Evolutionary conservation across 495 filamentous ascomycete species (phyloP).

Genomic region (Bacidia rubella): DNA sequence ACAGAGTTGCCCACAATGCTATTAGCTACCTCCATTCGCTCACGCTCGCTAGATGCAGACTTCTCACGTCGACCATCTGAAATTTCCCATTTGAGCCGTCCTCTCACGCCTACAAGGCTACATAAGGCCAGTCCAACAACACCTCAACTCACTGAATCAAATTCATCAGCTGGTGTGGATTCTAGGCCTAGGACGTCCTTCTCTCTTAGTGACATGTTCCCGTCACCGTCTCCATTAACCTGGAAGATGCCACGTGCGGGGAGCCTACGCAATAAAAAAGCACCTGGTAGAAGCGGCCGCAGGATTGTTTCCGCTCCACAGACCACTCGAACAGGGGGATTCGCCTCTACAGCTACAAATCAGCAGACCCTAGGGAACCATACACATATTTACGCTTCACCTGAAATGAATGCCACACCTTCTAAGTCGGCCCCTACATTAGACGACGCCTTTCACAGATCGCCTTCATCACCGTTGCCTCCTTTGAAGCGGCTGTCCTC

Average conservation of each 20-base stretch:
- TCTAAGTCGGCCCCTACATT: neutral
- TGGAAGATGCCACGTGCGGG: slow-evolving; percentile 19
- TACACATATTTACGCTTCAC: neutral
- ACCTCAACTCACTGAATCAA: neutral
- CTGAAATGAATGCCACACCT: neutral
- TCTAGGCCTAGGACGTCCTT: slow-evolving; percentile 22
- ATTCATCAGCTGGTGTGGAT: slow-evolving; percentile 4
- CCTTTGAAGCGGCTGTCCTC: slow-evolving; percentile 42
- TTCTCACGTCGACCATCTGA: slow-evolving; percentile 6
- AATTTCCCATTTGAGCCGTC: slow-evolving; percentile 12
- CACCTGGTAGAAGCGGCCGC: slow-evolving; percentile 5
- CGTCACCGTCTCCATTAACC: slow-evolving; percentile 20
- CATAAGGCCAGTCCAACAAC: neutral
- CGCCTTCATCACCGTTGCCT: slow-evolving; percentile 40
- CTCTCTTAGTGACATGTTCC: slow-evolving; percentile 23
- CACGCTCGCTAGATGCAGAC: slow-evolving; percentile 10
- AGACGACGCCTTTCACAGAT: neutral
- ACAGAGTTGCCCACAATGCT: slow-evolving; percentile 28
- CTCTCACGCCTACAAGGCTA: slow-evolving; percentile 15
- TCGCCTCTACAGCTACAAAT: neutral
- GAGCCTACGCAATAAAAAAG: slow-evolving; percentile 14
- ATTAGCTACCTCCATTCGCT: slow-evolving; percentile 26
- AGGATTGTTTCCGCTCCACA: slow-evolving; percentile 19
- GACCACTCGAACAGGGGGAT: slow-evolving; percentile 1
- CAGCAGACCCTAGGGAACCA: neutral